These are phyloP conservation scores for Podospora comata DNA, from an alignment of 495 filamentous ascomycete genomes.

Conservation along the genomic window DNA sequence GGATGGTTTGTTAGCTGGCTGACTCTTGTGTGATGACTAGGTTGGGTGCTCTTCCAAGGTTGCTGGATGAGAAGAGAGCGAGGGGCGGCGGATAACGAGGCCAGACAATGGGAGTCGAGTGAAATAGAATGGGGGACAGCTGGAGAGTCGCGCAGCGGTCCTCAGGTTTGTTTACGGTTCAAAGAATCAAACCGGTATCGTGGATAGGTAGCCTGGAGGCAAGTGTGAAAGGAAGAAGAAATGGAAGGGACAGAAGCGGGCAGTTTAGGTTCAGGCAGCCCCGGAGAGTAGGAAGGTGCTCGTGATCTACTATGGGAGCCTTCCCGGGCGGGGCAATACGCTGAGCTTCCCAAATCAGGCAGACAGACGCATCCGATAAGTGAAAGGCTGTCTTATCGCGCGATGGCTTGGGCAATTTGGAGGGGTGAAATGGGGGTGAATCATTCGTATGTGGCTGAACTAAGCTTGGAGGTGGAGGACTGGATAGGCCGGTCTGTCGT, in stretches of 20 bases:
- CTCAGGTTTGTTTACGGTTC: not conserved
- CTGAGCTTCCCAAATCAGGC: not conserved
- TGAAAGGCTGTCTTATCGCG: not conserved
- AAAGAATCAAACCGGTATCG: not conserved
- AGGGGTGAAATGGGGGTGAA: not conserved
- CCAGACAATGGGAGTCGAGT: not conserved
- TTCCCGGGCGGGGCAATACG: conserved; percentile 8
- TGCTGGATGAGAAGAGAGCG: not conserved
- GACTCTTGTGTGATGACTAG: not conserved
- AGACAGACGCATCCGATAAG: not conserved
- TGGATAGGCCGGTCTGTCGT: not conserved
- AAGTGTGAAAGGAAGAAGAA: not conserved
- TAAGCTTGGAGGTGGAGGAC: not conserved
- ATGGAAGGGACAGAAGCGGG: not conserved
- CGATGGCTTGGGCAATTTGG: not conserved
- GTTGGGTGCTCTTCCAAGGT: not conserved
- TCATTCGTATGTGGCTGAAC: not conserved
- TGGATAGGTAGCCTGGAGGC: not conserved
- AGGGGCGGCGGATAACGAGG: not conserved
- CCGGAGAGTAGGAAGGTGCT: conserved; percentile 8
- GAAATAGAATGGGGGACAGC: not conserved
- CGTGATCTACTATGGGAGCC: not conserved
- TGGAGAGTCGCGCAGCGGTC: not conserved
- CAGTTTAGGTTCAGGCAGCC: not conserved
- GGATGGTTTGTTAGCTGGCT: not conserved